Base-by-base conservation (phyloP, 768 basidiomycete species). In the Porpolomopsis calyptriformis region DNA sequence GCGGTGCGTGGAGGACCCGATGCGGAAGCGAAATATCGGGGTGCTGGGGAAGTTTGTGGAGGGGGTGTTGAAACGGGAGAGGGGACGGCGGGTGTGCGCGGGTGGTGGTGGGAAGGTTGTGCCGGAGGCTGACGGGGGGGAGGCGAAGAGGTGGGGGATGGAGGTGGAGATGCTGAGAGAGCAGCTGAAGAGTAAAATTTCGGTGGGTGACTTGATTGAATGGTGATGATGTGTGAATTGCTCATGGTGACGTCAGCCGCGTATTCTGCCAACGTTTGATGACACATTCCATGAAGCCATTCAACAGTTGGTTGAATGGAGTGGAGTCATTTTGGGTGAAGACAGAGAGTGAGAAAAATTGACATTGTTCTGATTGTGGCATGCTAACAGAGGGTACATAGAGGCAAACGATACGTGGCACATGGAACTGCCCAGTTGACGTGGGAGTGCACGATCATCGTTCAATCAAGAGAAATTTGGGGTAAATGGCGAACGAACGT, bases 271-370 rank as follows among this genome's bases (percentile, higher is more conserved):
- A 7, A 60, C 62, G 18, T 85, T 85, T 55, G 78, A 82, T 56
- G 83, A 85, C 45, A 76, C 80, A 34, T 90, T 86, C 57, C 71
- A 79, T 53, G 79, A 83, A 59, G 88, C 88, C 18, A 78, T 92
- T 49, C 77, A 82, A 52, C 79, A 90, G 55, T 65, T 91, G 44
- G 67, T 76, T 38, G 70, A 78, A 57, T 86, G 80, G 77, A 84
- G 82, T 46, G 79, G 81, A 14, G 71, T 89, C 20, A 67, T 84
- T 48, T 69, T 80, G 47, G 78, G 73, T 40, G 75, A 78, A 61
- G 80, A 84, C 59, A 55, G 66, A 54, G 65, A 70, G 85, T 87
- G 57, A 61, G 85, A 71, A 20, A 37, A 22, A 50, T 18, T 50
- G 41, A 25, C 27, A 29, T 49, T 48, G 47, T 42, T 42, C 40